Percentiles rank a stretch among this genome's conserved stretches.
These are phyloP conservation scores for Smittium mucronatum DNA, from an alignment of 371 early-diverging fungal species.

Conservation along the genomic window DNA sequence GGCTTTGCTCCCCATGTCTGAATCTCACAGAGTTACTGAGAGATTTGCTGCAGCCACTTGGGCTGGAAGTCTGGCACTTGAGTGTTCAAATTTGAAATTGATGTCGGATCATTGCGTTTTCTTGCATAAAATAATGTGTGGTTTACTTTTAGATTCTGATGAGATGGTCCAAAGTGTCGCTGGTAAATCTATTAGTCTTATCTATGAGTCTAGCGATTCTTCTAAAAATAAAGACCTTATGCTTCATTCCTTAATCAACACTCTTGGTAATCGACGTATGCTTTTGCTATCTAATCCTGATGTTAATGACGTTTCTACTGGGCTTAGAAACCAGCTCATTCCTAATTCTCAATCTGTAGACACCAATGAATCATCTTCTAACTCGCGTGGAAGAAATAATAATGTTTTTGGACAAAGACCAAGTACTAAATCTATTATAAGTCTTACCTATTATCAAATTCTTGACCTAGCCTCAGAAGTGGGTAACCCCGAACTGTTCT, in stretches of 20 bases:
- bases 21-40: conserved; percentile 3
- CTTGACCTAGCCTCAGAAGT: conserved; percentile 80
- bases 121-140: conserved; percentile 4
- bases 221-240: neutral
- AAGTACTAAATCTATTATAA: neutral
- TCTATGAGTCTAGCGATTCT: neutral
- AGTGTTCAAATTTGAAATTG: neutral
- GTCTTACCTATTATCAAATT: conserved; percentile 62
- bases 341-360: neutral
- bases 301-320: neutral
- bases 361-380: neutral
- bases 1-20: neutral
- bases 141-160: conserved; percentile 2
- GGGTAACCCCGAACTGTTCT: conserved; percentile 87
- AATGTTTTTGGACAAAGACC: neutral
- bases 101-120: neutral
- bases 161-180: conserved; percentile 8
- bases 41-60: conserved; percentile 9
- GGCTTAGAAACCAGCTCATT: neutral
- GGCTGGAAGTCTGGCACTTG: neutral
- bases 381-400: neutral
- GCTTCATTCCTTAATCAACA: neutral
- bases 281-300: neutral
- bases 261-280: neutral
- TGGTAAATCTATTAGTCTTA: neutral